Base-by-base conservation (phyloP, 495 filamentous ascomycete species). In the Penicillium desertorum region DNA sequence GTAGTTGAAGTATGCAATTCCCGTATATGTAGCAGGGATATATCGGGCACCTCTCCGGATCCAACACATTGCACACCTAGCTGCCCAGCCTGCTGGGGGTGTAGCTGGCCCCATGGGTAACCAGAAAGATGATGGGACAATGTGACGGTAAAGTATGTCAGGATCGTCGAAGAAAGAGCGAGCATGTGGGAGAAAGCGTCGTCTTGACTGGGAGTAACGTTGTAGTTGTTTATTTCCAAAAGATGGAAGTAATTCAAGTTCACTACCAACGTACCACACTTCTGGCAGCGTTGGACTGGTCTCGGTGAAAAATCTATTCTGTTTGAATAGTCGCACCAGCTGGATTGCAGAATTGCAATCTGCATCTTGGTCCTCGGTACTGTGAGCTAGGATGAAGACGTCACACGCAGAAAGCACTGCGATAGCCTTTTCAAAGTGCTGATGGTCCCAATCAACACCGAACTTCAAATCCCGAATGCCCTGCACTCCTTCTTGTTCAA, bases 241-340 rank as follows among this genome's bases (percentile, higher is more conserved):
- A 0, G 58, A 45, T 14, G 55, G 51, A 22, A 45, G 55, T 6
- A 59, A 0, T 43, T 64, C 62, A 16, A 56, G 30, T 36, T 61
- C 58, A 52, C 62, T 58, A 22, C 54, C 58, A 6, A 64, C 34
- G 42, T 64, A 61, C 62, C 62, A 64, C 9, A 64, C 44, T 43
- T 64, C 62, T 1, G 62, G 62, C 11, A 64, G 47, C 10, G 50
- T 54, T 41, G 47, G 17, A 9, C 51, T 58, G 16, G 14, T 23
- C 29, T 4, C 17, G 2, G 12, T 43, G 14, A 3, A 19, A 20
- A 16, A 23, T 29, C 54, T 53, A 25, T 23, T 45, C 11, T 51
- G 39, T 16, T 60, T 49, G 50, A 50, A 64, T 3, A 42, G 22
- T 30, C 49, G 49, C 5, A 58, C 52, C 1, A 64, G 49, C 6